Conservation (phyloP, 2,329 filamentous ascomycete genomes). For the Colletotrichum euphorbiae region DNA sequence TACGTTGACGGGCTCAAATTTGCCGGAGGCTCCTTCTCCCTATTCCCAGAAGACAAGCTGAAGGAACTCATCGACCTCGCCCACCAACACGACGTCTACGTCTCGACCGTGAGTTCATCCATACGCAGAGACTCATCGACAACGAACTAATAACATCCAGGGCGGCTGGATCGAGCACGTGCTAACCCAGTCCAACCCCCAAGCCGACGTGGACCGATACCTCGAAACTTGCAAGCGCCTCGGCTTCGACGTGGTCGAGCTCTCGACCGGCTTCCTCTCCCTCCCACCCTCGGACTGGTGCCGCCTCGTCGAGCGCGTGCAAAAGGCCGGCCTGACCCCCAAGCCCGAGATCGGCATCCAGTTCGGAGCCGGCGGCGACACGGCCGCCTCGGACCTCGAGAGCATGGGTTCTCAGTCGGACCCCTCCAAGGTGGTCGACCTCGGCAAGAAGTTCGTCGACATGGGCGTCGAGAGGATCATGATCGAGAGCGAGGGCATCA, state of each 20-base stretch:
- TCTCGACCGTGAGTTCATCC: conserved; percentile 56
- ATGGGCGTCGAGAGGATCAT: conserved; percentile 66
- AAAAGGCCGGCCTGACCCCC: conserved; percentile 59
- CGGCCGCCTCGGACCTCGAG: conserved; percentile 57
- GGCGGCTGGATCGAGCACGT: conserved; percentile 67
- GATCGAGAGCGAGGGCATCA: conserved; percentile 71
- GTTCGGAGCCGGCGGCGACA: conserved; percentile 68
- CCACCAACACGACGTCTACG: conserved; percentile 53
- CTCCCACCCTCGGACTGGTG: conserved; percentile 66
- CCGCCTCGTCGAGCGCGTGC: conserved; percentile 59
- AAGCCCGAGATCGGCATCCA: conserved; percentile 69
- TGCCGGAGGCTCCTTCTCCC: conserved; percentile 63
- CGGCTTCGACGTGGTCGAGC: conserved; percentile 65
- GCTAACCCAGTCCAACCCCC: conserved; percentile 59
- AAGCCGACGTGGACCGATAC: conserved; percentile 61
- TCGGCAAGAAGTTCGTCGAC: conserved; percentile 62
- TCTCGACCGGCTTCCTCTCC: conserved; percentile 65
- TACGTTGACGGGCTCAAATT: conserved; percentile 68
- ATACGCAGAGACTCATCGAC: neutral
- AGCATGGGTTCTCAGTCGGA: conserved; percentile 59
- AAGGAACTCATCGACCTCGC: conserved; percentile 12
- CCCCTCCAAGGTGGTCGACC: conserved; percentile 59
- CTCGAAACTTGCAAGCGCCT: conserved; percentile 63
- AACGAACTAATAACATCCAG: conserved; percentile 43
- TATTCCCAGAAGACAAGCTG: conserved; percentile 53